A percentile compares a stretch with the other conserved stretches of the same genome.
Evolutionary conservation across 1,284 basidiomycete genomes (phyloP).

Genomic region (Cryptococcus sp.): DNA sequence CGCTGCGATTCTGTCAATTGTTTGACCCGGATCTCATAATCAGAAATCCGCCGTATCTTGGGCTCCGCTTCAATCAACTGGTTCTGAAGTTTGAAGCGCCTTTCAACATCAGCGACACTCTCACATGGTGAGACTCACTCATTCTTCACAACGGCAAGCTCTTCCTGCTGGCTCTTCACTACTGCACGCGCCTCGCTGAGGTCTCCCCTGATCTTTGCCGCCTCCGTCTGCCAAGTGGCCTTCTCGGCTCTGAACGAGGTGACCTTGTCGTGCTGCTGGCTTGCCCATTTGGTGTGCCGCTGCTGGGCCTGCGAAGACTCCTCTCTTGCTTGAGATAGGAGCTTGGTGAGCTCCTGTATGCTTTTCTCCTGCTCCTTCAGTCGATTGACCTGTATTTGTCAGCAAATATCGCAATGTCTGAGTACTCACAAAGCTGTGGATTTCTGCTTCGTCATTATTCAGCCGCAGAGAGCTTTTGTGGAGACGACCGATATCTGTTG

Average conservation of each 20-base stretch:
- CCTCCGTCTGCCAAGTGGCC: conserved; percentile 37
- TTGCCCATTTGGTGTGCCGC: conserved; percentile 46
- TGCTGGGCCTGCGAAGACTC: conserved; percentile 40
- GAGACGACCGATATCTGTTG: conserved; percentile 40
- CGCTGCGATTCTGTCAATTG: conserved; percentile 39
- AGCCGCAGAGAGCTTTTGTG: conserved; percentile 41
- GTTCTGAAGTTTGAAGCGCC: conserved; percentile 41
- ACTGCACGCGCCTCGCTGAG: conserved; percentile 29
- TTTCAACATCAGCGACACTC: conserved; percentile 4
- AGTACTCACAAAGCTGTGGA: conserved; percentile 41
- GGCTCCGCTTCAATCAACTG: conserved; percentile 38
- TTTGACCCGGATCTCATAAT: conserved; percentile 43
- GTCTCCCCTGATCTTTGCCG: conserved; percentile 29
- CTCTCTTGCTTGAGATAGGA: conserved; percentile 32
- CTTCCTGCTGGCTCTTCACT: conserved; percentile 32
- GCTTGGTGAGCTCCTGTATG: conserved; percentile 34
- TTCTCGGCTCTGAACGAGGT: conserved; percentile 40
- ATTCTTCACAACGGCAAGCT: conserved; percentile 43
- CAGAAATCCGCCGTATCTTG: conserved; percentile 40
- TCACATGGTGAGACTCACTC: conserved; percentile 23
- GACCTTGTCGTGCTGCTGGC: conserved; percentile 40
- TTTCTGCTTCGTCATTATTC: conserved; percentile 46
- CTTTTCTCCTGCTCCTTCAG: conserved; percentile 42
- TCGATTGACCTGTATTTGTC: conserved; percentile 29
- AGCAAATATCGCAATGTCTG: not conserved